Evolutionary conservation across 2,329 filamentous ascomycete species (phyloP), one percentile per base, ranked within the genome.

Genomic region (Colletotrichum coccodes): DNA sequence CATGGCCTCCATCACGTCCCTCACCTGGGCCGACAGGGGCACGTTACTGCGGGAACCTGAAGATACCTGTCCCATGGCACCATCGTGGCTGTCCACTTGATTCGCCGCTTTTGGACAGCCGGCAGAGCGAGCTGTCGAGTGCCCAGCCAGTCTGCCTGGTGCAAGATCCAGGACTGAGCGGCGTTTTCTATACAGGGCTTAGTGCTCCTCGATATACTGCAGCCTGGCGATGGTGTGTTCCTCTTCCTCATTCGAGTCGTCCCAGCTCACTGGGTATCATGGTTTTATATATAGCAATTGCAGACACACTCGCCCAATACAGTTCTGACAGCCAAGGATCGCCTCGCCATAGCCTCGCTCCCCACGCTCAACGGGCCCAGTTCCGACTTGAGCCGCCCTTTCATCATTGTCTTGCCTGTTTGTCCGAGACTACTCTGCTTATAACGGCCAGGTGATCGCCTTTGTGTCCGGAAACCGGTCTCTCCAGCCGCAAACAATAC

Each of bases 281-380:
- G 60, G 63, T 66, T 69, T 60, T 66, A 69, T 69, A 66, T 69
- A 69, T 69, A 69, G 66, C 56, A 69, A 66, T 60, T 42, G 40
- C 54, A 52, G 53, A 42, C 53, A 44, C 26, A 47, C 16, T 40
- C 49, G 34, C 49, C 32, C 23, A 50, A 38, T 34, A 56, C 47
- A 66, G 62, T 60, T 44, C 61, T 69, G 66, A 60, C 61, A 59
- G 28, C 30, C 34, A 47, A 47, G 65, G 54, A 52, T 60, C 18
- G 54, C 66, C 61, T 69, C 42, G 14, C 26, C 61, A 69, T 40
- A 69, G 66, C 66, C 66, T 69, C 66, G 23, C 66, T 66, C 56
- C 42, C 61, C 62, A 56, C 66, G 56, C 50, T 64, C 66, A 46
- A 60, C 56, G 66, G 56, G 54, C 42, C 66, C 49, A 42, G 49